phyloP scores from a whole-genome alignment of 352 stramenopile species.

The Phytopythium ostracodes region DNA sequence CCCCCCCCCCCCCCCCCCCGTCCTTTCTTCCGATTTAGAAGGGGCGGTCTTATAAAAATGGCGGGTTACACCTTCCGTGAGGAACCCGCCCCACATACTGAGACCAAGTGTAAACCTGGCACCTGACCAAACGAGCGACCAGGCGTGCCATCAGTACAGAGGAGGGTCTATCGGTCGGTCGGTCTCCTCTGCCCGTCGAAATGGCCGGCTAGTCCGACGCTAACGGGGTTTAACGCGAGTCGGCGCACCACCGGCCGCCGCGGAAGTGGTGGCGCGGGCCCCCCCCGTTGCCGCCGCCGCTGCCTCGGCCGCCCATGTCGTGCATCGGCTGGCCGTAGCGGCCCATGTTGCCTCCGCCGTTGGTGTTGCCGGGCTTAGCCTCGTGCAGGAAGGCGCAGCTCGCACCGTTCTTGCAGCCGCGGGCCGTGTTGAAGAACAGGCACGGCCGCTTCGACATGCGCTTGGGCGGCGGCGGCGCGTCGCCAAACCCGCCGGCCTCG shows the following conservation, averaged over 20 bases:
- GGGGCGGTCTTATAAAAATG: background rate
- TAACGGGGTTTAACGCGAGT: background rate
- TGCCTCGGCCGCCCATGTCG: constrained; percentile 35
- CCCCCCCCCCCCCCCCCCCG: too few relatives aligned
- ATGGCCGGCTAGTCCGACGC: background rate
- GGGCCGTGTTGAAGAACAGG: constrained; percentile 64
- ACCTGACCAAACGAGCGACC: too few relatives aligned
- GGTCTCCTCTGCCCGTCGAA: constrained; percentile 16
- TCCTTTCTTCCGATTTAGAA: background rate
- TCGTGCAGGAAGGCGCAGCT: constrained; percentile 71
- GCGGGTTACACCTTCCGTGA: background rate
- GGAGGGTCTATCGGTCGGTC: background rate
- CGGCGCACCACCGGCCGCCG: constrained; percentile 36
- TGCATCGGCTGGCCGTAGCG: constrained; percentile 36
- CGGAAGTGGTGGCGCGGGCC: constrained; percentile 34
- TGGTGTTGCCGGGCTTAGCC: background rate
- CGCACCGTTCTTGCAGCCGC: constrained; percentile 69
- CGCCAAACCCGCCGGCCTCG: constrained; percentile 29
- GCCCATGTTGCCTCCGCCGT: constrained; percentile 4
- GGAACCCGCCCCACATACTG: background rate
- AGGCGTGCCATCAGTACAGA: too few relatives aligned
- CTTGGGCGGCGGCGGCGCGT: constrained; percentile 38
- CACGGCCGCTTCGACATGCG: constrained; percentile 46
- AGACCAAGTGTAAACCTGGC: too few relatives aligned
- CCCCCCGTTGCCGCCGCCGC: background rate